Base-by-base conservation (phyloP, 2,329 filamentous ascomycete species). In the Aspergillus melleus region DNA sequence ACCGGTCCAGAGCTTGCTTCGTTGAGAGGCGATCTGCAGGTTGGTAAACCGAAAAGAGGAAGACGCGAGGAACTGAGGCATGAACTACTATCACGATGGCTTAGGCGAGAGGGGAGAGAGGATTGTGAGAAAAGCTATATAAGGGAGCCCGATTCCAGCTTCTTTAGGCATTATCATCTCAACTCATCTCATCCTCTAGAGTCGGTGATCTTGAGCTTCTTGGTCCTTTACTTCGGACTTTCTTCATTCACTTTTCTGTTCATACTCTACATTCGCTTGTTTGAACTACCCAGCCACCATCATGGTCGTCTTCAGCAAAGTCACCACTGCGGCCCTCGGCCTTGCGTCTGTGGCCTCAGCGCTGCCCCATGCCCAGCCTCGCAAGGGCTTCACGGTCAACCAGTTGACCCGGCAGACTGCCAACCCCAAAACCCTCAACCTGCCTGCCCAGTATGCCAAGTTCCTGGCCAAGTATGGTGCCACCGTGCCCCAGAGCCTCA, bases 261-360 rank as follows among this genome's bases (percentile, higher is more conserved):
- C 50, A 55, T 57, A 53, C 19, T 39, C 30, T 32, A 32, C 26
- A 53, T 36, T 36, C 44, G 19, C 8, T 42, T 46, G 50, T 52
- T 14, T 12, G 32, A 14, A 12, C 9, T 36, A 36, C 29, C 57
- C n/a, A 42, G 20, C 32, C 39, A 32, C n/a, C 59, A 72, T 20
- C 24, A 75, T 75, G 73, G 72, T 75, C 61, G 68, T 73, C 66
- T 68, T 75, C 66, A 72, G 65, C 65, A 72, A 71, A 57, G 54
- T 72, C 44, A 68, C 71, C 12, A 61, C 64, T 44, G 61, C 65
- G 39, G 54, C 70, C 39, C 61, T 70, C 51, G 67, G 70, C 59
- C 64, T 76, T 19, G 64, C 72, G 22, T 64, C 68, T 54, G 58
- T 69, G 42, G 65, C 63, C 6, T 72, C 67, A 19, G 74, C 74